phyloP scores from a whole-genome alignment of 2,329 filamentous ascomycete species.

The Diaporthe eres region DNA sequence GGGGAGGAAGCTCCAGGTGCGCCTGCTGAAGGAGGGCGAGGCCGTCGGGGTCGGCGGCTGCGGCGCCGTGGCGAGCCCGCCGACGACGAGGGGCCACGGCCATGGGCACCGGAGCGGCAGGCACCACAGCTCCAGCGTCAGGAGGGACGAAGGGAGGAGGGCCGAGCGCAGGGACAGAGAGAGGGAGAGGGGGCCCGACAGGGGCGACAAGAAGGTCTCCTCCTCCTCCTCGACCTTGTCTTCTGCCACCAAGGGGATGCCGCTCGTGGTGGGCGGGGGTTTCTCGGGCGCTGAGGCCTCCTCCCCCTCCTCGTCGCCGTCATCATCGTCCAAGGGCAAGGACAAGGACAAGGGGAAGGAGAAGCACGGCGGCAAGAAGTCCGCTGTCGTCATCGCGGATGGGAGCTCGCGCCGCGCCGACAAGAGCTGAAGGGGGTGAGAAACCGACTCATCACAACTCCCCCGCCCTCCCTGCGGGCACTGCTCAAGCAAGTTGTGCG shows the following conservation, averaged over 20 bases:
- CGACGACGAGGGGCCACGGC: background rate
- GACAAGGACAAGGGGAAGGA: constrained; percentile 37
- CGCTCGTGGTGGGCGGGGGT: constrained; percentile 34
- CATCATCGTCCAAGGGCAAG: constrained; percentile 20
- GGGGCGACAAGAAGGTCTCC: constrained; percentile 30
- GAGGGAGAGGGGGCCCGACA: constrained; percentile 20
- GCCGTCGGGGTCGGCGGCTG: constrained; percentile 5
- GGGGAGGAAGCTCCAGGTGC: constrained; percentile 38
- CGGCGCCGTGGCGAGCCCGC: constrained; percentile 10
- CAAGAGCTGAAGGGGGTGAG: constrained; percentile 19
- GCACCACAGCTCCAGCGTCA: constrained; percentile 29
- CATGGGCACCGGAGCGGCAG: constrained; percentile 26
- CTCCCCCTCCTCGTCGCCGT: constrained; percentile 13
- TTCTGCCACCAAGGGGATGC: constrained; percentile 20
- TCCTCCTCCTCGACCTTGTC: constrained; percentile 5
- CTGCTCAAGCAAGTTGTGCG: background rate
- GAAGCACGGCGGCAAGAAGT: constrained; percentile 36
- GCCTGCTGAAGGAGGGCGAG: constrained; percentile 42
- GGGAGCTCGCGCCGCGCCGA: constrained; percentile 36
- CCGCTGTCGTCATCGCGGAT: constrained; percentile 39
- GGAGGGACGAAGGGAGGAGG: constrained; percentile 33
- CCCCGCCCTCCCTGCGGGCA: background rate
- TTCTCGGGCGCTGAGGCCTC: constrained; percentile 15
- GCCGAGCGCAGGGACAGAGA: constrained; percentile 37
- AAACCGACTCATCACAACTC: constrained; percentile 19